phyloP scores from a whole-genome alignment of 106 monocot species.

The Acorus calamus region DNA sequence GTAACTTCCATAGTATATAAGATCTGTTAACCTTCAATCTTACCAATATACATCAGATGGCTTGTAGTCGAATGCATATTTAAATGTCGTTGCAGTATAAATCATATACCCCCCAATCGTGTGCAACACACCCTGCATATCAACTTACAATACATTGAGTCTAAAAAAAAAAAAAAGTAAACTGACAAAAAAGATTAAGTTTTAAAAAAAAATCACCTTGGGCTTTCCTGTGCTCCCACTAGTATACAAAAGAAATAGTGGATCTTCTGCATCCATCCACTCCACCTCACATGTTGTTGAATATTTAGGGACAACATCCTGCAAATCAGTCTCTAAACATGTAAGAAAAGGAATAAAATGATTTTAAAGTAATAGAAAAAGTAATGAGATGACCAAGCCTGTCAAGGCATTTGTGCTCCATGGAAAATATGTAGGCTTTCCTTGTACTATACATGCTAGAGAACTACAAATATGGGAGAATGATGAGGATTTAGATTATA shows the following conservation, averaged over 20 bases:
- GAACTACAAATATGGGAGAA: too few species aligned
- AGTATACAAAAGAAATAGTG: constrained; percentile 92
- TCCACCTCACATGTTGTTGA: constrained; percentile 77
- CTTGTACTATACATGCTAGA: too few species aligned
- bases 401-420: neutral
- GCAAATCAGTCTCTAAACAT: constrained; percentile 8
- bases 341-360: neutral
- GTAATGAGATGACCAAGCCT: neutral
- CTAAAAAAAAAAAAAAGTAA: neutral
- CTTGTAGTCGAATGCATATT: constrained; percentile 98
- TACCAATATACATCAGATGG: constrained; percentile 96
- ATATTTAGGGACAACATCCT: constrained; percentile 83
- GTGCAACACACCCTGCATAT: constrained; percentile 89
- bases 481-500: too few species aligned
- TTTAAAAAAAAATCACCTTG: constrained; percentile 44
- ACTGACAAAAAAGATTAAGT: constrained; percentile 2
- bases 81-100: constrained; percentile 96
- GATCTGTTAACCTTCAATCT: too few species aligned
- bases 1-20: too few species aligned
- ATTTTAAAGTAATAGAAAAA: neutral
- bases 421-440: too few species aligned
- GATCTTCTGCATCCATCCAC: constrained; percentile 99
- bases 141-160: constrained; percentile 8
- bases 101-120: constrained; percentile 98
- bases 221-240: constrained; percentile 99